Percentiles rank a stretch among this genome's conserved stretches.
Evolutionary conservation across 192 early-diverging fungal species (phyloP).

Genomic region (Cetraspora pellucida): DNA sequence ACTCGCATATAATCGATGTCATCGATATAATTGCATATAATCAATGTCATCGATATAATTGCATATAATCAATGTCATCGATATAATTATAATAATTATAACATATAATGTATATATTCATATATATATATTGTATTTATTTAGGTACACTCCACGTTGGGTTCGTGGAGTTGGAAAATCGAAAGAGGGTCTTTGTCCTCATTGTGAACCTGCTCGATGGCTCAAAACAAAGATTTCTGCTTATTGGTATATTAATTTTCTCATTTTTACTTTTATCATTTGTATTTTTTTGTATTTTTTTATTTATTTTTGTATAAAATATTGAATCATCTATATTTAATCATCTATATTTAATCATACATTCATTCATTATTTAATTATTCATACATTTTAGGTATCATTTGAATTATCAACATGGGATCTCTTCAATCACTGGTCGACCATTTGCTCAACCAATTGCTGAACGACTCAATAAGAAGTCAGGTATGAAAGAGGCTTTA

Average conservation of each 20-base stretch:
- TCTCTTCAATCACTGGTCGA: constrained; percentile 31
- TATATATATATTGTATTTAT: neutral
- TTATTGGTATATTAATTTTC: constrained; percentile 25
- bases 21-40: no score
- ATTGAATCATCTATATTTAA: neutral
- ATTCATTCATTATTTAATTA: neutral
- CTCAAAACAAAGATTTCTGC: constrained; percentile 34
- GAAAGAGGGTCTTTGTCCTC: constrained; percentile 34
- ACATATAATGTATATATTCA: no score
- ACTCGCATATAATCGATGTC: no score
- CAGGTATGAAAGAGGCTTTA: constrained; percentile 29
- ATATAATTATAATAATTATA: no score
- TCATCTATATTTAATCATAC: no score
- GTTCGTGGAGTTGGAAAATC: constrained; percentile 35
- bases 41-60: no score
- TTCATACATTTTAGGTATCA: constrained; percentile 21
- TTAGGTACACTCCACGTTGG: constrained; percentile 35
- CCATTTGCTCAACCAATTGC: constrained; percentile 18
- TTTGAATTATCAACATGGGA: constrained; percentile 34
- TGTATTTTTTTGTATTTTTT: no score
- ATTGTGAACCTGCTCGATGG: constrained; percentile 33
- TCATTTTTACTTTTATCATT: no score
- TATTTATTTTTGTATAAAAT: neutral
- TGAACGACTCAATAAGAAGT: constrained; percentile 30
- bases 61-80: no score